Percentiles rank a stretch among this genome's conserved stretches.
These are phyloP conservation scores for Aspergillus neotritici DNA, from an alignment of 2,329 filamentous ascomycete species.

Conservation along the genomic window DNA sequence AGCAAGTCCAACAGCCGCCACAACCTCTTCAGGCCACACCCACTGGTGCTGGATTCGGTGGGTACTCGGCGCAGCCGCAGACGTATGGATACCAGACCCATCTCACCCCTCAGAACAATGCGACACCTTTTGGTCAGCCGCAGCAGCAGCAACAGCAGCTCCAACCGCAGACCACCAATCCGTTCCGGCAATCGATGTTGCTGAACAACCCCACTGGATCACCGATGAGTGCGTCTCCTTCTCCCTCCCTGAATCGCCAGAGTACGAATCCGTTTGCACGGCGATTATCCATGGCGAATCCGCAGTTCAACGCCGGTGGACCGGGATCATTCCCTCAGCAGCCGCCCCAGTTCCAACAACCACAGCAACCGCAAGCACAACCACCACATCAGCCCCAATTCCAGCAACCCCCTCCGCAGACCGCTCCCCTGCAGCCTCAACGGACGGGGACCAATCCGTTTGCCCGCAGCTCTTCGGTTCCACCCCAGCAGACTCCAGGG, in stretches of 20 bases:
- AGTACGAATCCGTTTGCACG: slow-evolving; percentile 87
- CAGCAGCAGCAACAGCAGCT: slow-evolving; percentile 38
- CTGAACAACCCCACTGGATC: slow-evolving; percentile 45
- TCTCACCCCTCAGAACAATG: slow-evolving; percentile 47
- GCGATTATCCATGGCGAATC: slow-evolving; percentile 35
- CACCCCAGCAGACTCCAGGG: slow-evolving; percentile 29
- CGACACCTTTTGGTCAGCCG: slow-evolving; percentile 43
- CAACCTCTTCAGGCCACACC: slow-evolving; percentile 55
- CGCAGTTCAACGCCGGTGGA: slow-evolving; percentile 23
- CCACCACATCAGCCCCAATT: slow-evolving; percentile 23
- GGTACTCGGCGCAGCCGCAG: slow-evolving; percentile 64
- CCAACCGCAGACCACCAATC: slow-evolving; percentile 66
- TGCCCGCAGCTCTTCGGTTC: slow-evolving; percentile 49
- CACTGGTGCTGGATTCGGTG: slow-evolving; percentile 77
- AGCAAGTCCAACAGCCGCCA: slow-evolving; percentile 23
- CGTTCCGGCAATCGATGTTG: slow-evolving; percentile 89
- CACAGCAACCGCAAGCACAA: slow-evolving; percentile 22
- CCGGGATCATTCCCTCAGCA: slow-evolving; percentile 16
- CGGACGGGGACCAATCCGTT: slow-evolving; percentile 70
- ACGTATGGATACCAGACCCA: slow-evolving; percentile 38
- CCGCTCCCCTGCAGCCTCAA: slow-evolving; percentile 42
- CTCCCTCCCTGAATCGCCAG: slow-evolving; percentile 47
- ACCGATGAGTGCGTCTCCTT: slow-evolving; percentile 40
- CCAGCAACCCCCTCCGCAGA: slow-evolving; percentile 17
- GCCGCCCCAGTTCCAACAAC: slow-evolving; percentile 24